Evolutionary conservation across 1,284 basidiomycete species (phyloP), one percentile per base, ranked within the genome.

Genomic region (Lentinus polychrous): DNA sequence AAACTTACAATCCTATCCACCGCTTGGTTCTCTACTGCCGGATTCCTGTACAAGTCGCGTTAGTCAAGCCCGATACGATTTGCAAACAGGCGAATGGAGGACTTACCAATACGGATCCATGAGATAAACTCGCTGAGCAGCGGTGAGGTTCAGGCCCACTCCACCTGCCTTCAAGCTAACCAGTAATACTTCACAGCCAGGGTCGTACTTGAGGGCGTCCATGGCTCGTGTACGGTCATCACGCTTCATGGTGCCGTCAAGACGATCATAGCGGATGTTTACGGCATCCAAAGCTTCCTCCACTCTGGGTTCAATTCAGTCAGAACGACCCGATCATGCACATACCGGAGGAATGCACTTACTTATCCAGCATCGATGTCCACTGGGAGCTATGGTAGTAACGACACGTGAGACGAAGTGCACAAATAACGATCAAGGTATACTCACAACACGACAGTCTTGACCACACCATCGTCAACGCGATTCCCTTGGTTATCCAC

Each of bases 81-180:
- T 12, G 40, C 33, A 42, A 12, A 42, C 35, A 22, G 48, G 50
- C 33, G 39, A 53, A 20, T 43, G 8, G 23, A 33, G 20, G 38
- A 42, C 76, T 52, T 64, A 87, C 91, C 93, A 96, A 66, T 94
- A 95, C 36, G 94, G 94, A 66, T 97, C 94, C 79, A 97, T 89
- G 38, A 96, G 72, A 65, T 95, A 96, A 17, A 93, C 92, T 24
- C 94, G 81, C 58, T 88, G 87, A 17, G 92, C 92, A n/a, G 90
- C 82, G 0, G 91, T 94, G 46, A 97, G 76, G 65, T 97, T 98
- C 51, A 98, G 71, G 20, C 94, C 96, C 1, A 99, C 96, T 45
- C 96, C 96, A 49, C 96, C 96, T 1, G 96, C 96, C 61, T 95
- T 90, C 55, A 98, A 75, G 60, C 92, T 96, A 57, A 99, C 93